These are phyloP conservation scores for Colletotrichum cuscutae DNA, from an alignment of 2,329 filamentous ascomycete genomes.

Conservation along the genomic window DNA sequence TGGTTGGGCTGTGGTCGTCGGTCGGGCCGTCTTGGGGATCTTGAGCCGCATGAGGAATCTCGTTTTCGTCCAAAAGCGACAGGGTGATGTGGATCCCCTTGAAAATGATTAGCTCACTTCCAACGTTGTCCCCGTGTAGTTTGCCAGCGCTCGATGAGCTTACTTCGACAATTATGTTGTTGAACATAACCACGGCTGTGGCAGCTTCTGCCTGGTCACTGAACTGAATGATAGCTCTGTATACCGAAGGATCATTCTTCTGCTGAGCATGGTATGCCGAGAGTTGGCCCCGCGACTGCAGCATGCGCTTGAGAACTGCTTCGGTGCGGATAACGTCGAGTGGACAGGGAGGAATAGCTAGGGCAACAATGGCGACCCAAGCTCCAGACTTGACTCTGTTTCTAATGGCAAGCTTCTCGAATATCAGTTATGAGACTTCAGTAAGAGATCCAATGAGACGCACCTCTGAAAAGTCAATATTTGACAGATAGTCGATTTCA, in stretches of 20 bases:
- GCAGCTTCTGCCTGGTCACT: constrained; percentile 2
- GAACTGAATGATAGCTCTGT: constrained; percentile 24
- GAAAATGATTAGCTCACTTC: neutral
- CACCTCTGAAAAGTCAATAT: constrained; percentile 56
- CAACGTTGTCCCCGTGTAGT: too few species aligned
- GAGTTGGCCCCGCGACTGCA: constrained; percentile 23
- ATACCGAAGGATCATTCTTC: constrained; percentile 2
- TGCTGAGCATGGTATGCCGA: constrained; percentile 13
- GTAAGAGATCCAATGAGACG: neutral
- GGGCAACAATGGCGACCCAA: constrained; percentile 22
- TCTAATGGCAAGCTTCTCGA: constrained; percentile 28
- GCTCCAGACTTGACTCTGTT: neutral
- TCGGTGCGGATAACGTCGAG: constrained; percentile 19
- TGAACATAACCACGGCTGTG: constrained; percentile 12
- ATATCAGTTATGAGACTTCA: neutral
- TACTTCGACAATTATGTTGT: constrained; percentile 29
- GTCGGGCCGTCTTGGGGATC: neutral
- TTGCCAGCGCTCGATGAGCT: neutral
- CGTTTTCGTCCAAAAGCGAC: constrained; percentile 4
- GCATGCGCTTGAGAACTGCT: constrained; percentile 12
- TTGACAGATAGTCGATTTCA: constrained; percentile 56
- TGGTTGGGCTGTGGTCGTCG: neutral
- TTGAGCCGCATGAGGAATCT: neutral
- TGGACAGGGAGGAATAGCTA: neutral
- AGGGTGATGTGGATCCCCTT: constrained; percentile 24